These are phyloP conservation scores for Fraxinus quadrangulata DNA, from an alignment of 257 asterid species.

Conservation along the genomic window DNA sequence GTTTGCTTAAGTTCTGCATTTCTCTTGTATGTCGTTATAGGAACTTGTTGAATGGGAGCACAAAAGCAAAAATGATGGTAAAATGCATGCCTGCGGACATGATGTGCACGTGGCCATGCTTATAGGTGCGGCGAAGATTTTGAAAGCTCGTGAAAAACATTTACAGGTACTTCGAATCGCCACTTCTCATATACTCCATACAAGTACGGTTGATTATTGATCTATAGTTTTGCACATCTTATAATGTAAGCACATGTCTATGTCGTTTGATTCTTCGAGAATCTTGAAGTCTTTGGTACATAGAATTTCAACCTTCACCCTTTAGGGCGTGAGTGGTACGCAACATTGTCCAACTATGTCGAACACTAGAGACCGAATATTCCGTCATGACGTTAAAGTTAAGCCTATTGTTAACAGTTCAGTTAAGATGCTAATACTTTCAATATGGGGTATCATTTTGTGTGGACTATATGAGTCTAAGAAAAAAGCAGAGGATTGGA, in stretches of 20 bases:
- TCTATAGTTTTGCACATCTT: background rate
- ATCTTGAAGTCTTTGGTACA: conserved; percentile 23
- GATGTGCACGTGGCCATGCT: conserved; percentile 84
- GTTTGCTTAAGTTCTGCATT: background rate
- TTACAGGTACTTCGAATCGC: conserved; percentile 46
- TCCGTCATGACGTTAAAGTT: background rate
- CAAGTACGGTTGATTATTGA: background rate
- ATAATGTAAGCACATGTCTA: conserved; percentile 4
- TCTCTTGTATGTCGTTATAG: conserved; percentile 27
- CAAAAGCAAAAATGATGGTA: conserved; percentile 63
- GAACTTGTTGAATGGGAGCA: conserved; percentile 81
- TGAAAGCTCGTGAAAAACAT: conserved; percentile 52
- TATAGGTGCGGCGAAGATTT: conserved; percentile 63
- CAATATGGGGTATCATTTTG: conserved; percentile 20
- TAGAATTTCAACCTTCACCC: conserved; percentile 10
- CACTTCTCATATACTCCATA: background rate
- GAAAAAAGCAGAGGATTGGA: background rate
- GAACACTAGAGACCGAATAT: background rate
- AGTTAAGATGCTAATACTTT: conserved; percentile 21
- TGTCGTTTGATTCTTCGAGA: background rate
- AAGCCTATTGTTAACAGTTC: conserved; percentile 7
- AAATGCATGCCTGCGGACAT: conserved; percentile 85
- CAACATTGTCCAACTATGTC: background rate
- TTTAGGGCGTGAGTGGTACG: background rate
- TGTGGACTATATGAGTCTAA: background rate